A percentile compares a stretch with the other conserved stretches of the same genome.
phyloP scores from a whole-genome alignment of 116 monocot genomes.

The Zostera marina region DNA sequence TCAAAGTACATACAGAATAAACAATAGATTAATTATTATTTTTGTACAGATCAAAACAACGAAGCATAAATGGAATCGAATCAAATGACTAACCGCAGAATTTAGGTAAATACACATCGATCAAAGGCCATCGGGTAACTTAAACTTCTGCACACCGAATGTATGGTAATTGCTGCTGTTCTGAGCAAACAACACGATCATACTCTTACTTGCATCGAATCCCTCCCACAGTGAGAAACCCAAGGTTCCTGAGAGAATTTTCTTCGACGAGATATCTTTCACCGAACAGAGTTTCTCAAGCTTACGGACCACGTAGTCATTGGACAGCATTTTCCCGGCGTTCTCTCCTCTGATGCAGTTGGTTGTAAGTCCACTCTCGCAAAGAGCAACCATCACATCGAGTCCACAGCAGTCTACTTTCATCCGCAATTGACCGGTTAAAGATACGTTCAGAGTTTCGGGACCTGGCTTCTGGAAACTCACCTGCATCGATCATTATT shows the following conservation, averaged over 20 bases:
- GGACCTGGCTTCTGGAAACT: constrained; percentile 43
- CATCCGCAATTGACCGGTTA: constrained; percentile 34
- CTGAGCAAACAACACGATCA: constrained; percentile 47
- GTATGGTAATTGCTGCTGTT: constrained; percentile 23
- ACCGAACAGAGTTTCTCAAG: constrained; percentile 48
- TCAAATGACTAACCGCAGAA: neutral
- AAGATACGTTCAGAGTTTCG: constrained; percentile 34
- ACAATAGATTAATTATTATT: neutral
- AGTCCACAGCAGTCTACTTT: constrained; percentile 46
- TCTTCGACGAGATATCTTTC: constrained; percentile 49
- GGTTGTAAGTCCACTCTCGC: constrained; percentile 58
- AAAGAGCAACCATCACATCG: constrained; percentile 57
- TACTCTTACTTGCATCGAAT: constrained; percentile 36
- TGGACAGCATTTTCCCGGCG: constrained; percentile 32
- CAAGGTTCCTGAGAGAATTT: constrained; percentile 46
- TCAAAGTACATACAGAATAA: too few species aligned
- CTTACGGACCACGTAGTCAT: constrained; percentile 62
- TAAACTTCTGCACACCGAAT: constrained; percentile 33
- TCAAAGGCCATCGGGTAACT: constrained; percentile 27
- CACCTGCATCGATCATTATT: constrained; percentile 21
- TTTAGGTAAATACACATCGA: constrained; percentile 3
- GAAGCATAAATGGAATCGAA: neutral
- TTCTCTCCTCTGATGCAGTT: constrained; percentile 58
- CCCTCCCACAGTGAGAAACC: constrained; percentile 60
- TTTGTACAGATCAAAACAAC: neutral